Evolutionary conservation across 371 early-diverging fungal species (phyloP).

Genomic region (Lichtheimia ramosa): DNA sequence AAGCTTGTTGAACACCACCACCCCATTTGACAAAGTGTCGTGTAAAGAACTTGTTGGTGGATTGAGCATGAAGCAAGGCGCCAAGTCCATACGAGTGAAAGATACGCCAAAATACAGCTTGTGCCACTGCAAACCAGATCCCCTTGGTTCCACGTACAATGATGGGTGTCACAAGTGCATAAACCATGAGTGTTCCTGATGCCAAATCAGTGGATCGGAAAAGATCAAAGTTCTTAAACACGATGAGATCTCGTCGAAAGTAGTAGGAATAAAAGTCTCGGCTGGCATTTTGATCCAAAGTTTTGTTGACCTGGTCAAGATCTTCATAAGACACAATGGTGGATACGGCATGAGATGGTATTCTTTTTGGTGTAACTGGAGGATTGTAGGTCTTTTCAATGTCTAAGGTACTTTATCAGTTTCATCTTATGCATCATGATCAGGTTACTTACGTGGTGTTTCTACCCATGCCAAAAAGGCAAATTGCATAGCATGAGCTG

Average conservation of each 20-base stretch:
- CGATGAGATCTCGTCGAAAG: constrained; percentile 84
- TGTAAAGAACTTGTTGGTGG: constrained; percentile 78
- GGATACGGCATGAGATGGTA: constrained; percentile 1
- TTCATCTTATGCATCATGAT: neutral
- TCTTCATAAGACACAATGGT: constrained; percentile 15
- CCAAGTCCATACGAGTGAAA: constrained; percentile 86
- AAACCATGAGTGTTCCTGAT: constrained; percentile 66
- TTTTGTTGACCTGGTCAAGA: constrained; percentile 4
- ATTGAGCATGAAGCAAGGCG: constrained; percentile 75
- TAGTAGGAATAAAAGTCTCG: constrained; percentile 35
- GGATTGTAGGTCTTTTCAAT: constrained; percentile 91
- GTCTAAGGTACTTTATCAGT: constrained; percentile 42
- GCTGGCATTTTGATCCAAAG: constrained; percentile 29
- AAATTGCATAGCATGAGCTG: constrained; percentile 88
- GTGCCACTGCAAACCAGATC: constrained; percentile 47
- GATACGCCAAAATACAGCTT: constrained; percentile 87
- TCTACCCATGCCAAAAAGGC: constrained; percentile 89
- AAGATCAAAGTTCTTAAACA: constrained; percentile 87
- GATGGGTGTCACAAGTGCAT: constrained; percentile 72
- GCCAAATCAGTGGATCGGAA: constrained; percentile 84
- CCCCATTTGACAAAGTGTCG: constrained; percentile 93
- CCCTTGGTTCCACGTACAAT: constrained; percentile 49
- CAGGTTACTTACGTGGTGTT: constrained; percentile 73
- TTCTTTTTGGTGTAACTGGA: constrained; percentile 51
- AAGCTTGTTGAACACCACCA: constrained; percentile 81